A percentile compares a stretch with the other conserved stretches of the same genome.
phyloP scores from a whole-genome alignment of 2,329 filamentous ascomycete species.

The Talaromyces marneffei region DNA sequence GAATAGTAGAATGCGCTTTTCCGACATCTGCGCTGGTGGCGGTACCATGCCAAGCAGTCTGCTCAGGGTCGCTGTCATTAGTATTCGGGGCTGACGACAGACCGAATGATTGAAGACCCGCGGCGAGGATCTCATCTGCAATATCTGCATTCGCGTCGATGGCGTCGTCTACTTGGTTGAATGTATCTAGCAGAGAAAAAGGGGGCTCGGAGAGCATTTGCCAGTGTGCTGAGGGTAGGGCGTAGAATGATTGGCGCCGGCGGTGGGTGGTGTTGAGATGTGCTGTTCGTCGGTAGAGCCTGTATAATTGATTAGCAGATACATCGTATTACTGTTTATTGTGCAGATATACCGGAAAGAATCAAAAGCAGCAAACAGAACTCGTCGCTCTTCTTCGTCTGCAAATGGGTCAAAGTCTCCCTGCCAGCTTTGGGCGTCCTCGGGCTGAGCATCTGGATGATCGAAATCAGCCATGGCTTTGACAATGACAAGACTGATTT shows the following conservation, averaged over 20 bases:
- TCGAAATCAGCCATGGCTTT: not conserved
- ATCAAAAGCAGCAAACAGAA: conserved; percentile 76
- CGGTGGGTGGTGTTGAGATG: conserved; percentile 90
- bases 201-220: conserved; percentile 72
- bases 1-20: conserved; percentile 85
- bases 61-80: conserved; percentile 38
- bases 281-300: conserved; percentile 76
- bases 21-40: conserved; percentile 73
- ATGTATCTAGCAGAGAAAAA: conserved; percentile 73
- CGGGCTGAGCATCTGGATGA: not conserved
- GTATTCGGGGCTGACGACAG: conserved; percentile 37
- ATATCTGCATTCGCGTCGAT: conserved; percentile 85
- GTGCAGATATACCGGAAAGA: conserved; percentile 71
- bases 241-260: conserved; percentile 87
- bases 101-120: conserved; percentile 62
- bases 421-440: conserved; percentile 42
- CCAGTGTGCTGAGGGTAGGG: conserved; percentile 77
- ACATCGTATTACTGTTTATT: not conserved
- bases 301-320: conserved; percentile 29
- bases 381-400: conserved; percentile 73
- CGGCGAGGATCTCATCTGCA: conserved; percentile 68
- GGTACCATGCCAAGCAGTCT: conserved; percentile 59
- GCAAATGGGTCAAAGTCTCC: conserved; percentile 60
- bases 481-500: conserved; percentile 11
- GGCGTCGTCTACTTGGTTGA: conserved; percentile 74